Base-by-base conservation (phyloP, 108 stramenopile genomes). In the Mediolabrus comicus region DNA sequence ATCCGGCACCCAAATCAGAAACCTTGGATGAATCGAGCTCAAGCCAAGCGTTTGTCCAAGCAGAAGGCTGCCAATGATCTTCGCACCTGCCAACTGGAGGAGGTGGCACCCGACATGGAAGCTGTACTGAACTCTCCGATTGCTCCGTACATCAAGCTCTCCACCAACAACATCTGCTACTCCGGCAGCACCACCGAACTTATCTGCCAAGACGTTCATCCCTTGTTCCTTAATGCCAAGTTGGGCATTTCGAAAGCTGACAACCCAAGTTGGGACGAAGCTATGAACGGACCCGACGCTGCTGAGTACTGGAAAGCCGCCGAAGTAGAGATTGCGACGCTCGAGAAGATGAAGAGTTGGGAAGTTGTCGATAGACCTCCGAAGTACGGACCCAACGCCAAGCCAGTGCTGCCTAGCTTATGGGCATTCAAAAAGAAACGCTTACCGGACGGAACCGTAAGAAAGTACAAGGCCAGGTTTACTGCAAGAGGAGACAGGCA, bases 401-500 rank as follows among this genome's bases (percentile, higher is more conserved):
- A 38, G 38, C 17, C 14, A 0, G 29, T 66, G 1, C 34, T 84
- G 1, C 75, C 79, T 0, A 31, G 41, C 6, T 71, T 69, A 1
- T 84, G 80, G 84, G 84, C 65, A 0, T 69, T 84, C 30, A 70
- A 59, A 26, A 26, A 9, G n/a, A 75, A 80, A 34, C 59, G 74
- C 0, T 6, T 24, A 7, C 69, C 74, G 10, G 73, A 70, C 19
- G 75, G 74, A 4, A 22, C 17, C 4, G 41, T 77, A 0, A 59
- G 60, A 19, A 81, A 81, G 57, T 77, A 39, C 70, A 81, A 81
- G 62, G 80, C 71, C 6, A 8, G 80, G 0, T 61, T 33, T 19
- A 66, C 65, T 25, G 80, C 72, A 39, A 55, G 75, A 1, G 85
- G 85, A 11, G 75, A 83, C 41, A 53, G 34, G 12, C 82, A 86